Base-by-base conservation (phyloP, 192 early-diverging fungal genomes). In the Coemansia nantahalensis region DNA sequence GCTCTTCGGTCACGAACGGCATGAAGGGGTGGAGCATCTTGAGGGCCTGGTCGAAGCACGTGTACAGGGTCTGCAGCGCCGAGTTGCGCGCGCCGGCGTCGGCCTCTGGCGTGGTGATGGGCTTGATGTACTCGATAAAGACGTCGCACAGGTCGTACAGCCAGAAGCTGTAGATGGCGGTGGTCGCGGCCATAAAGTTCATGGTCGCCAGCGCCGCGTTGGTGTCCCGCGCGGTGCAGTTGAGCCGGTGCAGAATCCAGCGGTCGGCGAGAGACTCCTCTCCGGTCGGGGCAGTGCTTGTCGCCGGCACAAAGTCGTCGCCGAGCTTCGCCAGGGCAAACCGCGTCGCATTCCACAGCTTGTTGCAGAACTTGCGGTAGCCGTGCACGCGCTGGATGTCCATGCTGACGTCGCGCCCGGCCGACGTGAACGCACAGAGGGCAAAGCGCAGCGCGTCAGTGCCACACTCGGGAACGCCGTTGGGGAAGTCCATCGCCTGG, bases 1-100 rank as follows among this genome's bases (percentile, higher is more conserved):
- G 81, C 80, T 99, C 97, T 69, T 99, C 97, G 30, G 97, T 99
- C 41, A 99, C 86, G 68, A 90, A 99, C 15, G 97, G 97, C 91
- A 96, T 97, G 79, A 99, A 90, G 36, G 97, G 97, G 59, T 97
- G 94, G 57, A 99, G 79, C 46, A 99, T 76, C 59, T 84, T 89
- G 55, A 99, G 79, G 13, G 89, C 95, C 46, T 81, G 77, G 54
- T 99, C 94, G 45, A 97, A 79, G 74, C 93, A 95, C 6, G 92
- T 97, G 78, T 95, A 97, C 37, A 99, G 79, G 11, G 90, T 92
- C 51, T 97, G 85, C 66, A 86, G 86, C 7, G 88, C 83, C 46
- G 86, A 84, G 48, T 57, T 45, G 57, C 70, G 67, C 34, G 78
- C 80, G 41, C 80, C 65, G 39, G 79, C 57, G 47, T 83, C 82